These are phyloP conservation scores for Cylindricascospora bacillispora DNA, from an alignment of 1,139 yeast genomes.

Conservation along the genomic window DNA sequence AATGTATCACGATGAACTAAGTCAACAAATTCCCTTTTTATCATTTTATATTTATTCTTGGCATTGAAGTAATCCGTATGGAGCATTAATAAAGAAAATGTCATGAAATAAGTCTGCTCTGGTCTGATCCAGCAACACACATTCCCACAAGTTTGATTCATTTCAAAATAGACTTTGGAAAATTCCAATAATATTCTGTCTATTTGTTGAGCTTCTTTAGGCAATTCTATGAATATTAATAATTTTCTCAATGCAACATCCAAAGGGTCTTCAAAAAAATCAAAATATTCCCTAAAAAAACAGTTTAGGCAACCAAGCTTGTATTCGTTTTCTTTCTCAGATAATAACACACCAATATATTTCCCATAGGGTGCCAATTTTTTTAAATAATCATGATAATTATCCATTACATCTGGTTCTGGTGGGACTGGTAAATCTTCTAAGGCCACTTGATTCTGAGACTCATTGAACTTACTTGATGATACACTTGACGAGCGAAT, in stretches of 20 bases:
- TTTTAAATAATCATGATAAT: slow-evolving; percentile 27
- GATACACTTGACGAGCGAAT: slow-evolving; percentile 20
- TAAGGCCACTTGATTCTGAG: slow-evolving; percentile 7
- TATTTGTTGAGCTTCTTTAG: slow-evolving; percentile 60
- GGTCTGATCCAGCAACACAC: slow-evolving; percentile 25
- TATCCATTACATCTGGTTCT: slow-evolving; percentile 23
- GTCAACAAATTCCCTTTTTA: slow-evolving; percentile 43
- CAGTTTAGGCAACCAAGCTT: slow-evolving; percentile 27
- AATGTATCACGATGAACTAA: slow-evolving; percentile 29
- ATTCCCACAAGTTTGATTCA: slow-evolving; percentile 14
- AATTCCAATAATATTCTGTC: slow-evolving; percentile 49
- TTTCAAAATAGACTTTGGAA: slow-evolving; percentile 34
- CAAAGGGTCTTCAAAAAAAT: slow-evolving; percentile 40
- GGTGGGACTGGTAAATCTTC: slow-evolving; percentile 24
- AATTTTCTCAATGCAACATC: slow-evolving; percentile 51
- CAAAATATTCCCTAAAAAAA: slow-evolving; percentile 31
- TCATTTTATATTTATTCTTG: slow-evolving; percentile 51
- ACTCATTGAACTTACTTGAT: slow-evolving; percentile 3
- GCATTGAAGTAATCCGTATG: slow-evolving; percentile 61
- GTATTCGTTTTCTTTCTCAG: slow-evolving; percentile 28
- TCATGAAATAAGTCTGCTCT: slow-evolving; percentile 43
- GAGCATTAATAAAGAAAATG: slow-evolving; percentile 49
- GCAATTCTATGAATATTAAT: slow-evolving; percentile 42
- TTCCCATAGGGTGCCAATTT: slow-evolving; percentile 28
- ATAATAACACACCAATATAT: slow-evolving; percentile 29